Evolutionary conservation across 2,329 filamentous ascomycete species (phyloP), one percentile per base, ranked within the genome.

Genomic region (Aspergillus costaricaensis): DNA sequence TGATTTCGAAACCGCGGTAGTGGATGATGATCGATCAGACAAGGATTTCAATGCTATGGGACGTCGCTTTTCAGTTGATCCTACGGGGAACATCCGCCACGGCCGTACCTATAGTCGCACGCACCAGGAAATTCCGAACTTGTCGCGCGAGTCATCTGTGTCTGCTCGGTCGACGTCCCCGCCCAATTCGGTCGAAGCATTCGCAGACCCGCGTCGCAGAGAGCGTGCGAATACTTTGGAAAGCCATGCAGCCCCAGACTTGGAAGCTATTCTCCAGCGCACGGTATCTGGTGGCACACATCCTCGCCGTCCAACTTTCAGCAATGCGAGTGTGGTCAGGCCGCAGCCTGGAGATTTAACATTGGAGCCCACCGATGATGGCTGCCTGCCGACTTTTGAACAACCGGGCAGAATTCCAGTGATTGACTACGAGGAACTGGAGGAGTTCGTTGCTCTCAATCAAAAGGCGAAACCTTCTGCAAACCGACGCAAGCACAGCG

Each of bases 121-220:
- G 43, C 73, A 75, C 59, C 77, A 74, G 60, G 79, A 80, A 54
- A 69, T 71, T 44, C 71, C 65, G 61, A 75, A 68, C 55, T 68
- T 76, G 53, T 83, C 82, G 39, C 74, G 81, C 59, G 76, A 76
- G 19, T 82, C 81, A 17, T 85, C 83, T 4, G 73, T 76, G 3
- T 83, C 83, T 21, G 86, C 85, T 51, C 85, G 91, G 58, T 92
- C 91, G 1, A 81, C 86, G 2, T 98, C 95, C 5, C 94, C 94
- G 10, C 95, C 95, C 7, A 99, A 97, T 76, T 99, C 95, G 0
- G 92, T 99, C 55, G 96, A 98, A 76, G 95, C 95, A 4, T 99
- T 99, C 76, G 95, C 95, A 17, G 91, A 95, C 70, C 91, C 91
- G 58, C 89, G 92, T 54, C 91, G 92, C 61, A 89, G 93, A 61